Evolutionary conservation across 768 basidiomycete genomes (phyloP).

Genomic region (Lactarius trivialis): DNA sequence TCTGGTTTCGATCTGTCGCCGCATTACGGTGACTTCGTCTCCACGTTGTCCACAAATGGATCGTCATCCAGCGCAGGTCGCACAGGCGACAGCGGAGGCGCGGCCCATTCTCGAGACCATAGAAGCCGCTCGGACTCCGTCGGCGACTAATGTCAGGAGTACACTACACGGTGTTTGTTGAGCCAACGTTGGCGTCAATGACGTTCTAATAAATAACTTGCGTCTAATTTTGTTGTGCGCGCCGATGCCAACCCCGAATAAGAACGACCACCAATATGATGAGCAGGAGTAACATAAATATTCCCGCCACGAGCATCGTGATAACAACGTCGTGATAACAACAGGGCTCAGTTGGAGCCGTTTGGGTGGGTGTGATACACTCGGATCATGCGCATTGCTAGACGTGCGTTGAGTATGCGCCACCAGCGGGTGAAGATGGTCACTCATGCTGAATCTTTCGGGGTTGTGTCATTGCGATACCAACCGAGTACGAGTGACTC

Average conservation of each 20-base stretch:
- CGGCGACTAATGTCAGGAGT: not conserved
- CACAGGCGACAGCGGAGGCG: too few species aligned
- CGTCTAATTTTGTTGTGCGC: not conserved
- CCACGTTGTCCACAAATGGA: not conserved
- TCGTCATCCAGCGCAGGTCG: not conserved
- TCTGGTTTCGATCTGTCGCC: not conserved
- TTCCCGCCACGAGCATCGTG: not conserved
- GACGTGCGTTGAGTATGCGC: not conserved
- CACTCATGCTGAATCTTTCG: not conserved
- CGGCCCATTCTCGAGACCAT: slow-evolving; percentile 1
- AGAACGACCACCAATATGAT: not conserved
- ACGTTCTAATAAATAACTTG: not conserved
- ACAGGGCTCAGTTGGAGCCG: not conserved
- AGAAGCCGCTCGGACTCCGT: not conserved
- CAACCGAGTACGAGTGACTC: too few species aligned
- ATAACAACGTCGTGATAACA: not conserved
- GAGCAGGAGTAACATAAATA: not conserved
- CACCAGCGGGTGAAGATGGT: not conserved
- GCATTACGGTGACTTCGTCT: not conserved
- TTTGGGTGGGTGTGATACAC: not conserved
- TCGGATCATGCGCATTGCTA: not conserved
- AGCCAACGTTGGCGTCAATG: slow-evolving; percentile 4
- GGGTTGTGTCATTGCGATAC: not conserved
- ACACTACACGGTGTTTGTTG: slow-evolving; percentile 1
- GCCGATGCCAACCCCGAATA: slow-evolving; percentile 6